These are phyloP conservation scores for Diaporthe sp. DNA, from an alignment of 2,329 filamentous ascomycete species.

Conservation along the genomic window DNA sequence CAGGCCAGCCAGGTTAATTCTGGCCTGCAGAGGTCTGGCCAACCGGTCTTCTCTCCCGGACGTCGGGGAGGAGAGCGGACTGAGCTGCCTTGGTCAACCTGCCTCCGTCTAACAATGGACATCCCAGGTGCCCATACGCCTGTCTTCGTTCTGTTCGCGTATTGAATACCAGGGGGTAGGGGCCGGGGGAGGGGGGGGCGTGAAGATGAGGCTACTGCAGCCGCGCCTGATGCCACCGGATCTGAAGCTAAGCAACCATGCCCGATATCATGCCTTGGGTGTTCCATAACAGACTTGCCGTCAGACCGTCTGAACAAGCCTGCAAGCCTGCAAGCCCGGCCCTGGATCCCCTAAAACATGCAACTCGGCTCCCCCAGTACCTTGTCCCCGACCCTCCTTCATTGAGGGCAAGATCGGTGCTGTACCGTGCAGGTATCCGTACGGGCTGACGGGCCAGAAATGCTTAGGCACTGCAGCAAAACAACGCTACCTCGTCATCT, in stretches of 20 bases:
- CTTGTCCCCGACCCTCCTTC: neutral
- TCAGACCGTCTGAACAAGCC: slow-evolving; percentile 30
- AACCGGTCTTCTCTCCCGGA: neutral
- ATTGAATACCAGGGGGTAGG: neutral
- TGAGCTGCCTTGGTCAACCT: neutral
- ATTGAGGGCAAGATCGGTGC: neutral
- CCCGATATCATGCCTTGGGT: slow-evolving; percentile 33
- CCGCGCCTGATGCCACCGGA: slow-evolving; percentile 30
- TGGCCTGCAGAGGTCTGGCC: neutral
- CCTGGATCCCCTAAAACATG: slow-evolving; percentile 27
- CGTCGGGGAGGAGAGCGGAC: too few species aligned
- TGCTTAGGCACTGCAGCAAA: neutral
- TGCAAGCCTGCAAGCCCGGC: slow-evolving; percentile 1
- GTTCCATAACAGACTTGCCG: slow-evolving; percentile 33
- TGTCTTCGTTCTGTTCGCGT: neutral
- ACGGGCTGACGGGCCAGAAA: neutral
- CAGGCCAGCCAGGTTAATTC: neutral
- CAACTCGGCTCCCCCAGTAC: neutral
- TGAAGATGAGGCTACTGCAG: slow-evolving; percentile 31
- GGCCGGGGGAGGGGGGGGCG: neutral
- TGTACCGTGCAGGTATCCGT: neutral
- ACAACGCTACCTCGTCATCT: slow-evolving; percentile 3
- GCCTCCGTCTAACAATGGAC: neutral
- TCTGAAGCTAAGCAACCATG: slow-evolving; percentile 33
- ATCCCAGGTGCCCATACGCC: neutral